Percentiles rank a stretch among this genome's conserved stretches.
phyloP scores from a whole-genome alignment of 2,329 filamentous ascomycete genomes.

The Scedosporium aurantiacum region DNA sequence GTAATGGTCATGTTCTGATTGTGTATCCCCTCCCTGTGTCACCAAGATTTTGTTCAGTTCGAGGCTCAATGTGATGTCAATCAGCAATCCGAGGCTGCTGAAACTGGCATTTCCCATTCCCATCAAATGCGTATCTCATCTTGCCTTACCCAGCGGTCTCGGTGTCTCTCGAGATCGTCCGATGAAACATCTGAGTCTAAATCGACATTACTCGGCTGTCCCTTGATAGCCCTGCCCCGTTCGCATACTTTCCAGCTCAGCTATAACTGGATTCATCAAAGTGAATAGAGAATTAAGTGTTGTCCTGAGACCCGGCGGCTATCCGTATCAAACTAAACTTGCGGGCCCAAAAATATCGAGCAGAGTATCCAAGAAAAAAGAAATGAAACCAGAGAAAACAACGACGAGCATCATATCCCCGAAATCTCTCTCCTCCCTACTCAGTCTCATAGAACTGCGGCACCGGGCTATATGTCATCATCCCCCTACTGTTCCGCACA shows the following conservation, averaged over 20 bases:
- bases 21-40: neutral
- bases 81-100: too few species aligned
- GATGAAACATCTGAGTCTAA: neutral
- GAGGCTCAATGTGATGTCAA: neutral
- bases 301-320: neutral
- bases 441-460: neutral
- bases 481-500: neutral
- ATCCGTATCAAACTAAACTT: neutral
- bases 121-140: neutral
- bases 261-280: neutral
- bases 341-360: neutral
- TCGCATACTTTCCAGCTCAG: neutral
- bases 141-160: neutral
- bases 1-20: neutral
- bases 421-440: neutral
- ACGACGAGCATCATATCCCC: neutral
- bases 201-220: neutral
- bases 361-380: too few species aligned
- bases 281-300: neutral
- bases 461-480: neutral
- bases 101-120: neutral
- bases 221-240: neutral
- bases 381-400: too few species aligned
- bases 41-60: neutral
- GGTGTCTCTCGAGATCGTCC: neutral